Evolutionary conservation across 768 basidiomycete genomes (phyloP).

Genomic region (Mycena pura): DNA sequence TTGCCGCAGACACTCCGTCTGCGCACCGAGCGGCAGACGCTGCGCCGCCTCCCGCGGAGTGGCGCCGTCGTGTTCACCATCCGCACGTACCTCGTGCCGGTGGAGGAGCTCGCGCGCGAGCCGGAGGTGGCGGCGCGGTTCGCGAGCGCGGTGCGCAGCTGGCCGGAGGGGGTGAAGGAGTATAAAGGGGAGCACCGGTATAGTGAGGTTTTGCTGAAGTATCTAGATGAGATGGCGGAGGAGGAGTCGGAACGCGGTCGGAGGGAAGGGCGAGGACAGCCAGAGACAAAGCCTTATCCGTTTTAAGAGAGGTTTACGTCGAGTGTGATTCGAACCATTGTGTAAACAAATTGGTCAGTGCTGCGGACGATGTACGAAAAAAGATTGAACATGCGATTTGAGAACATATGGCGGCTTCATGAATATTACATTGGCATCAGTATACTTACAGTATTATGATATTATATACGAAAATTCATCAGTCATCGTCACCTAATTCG

Average conservation of each 20-base stretch:
- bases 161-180: slow-evolving; percentile 66
- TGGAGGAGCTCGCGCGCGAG: slow-evolving; percentile 60
- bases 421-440: no score
- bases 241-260: no score
- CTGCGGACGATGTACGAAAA: no score
- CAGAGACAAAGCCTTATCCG: slow-evolving; percentile 19
- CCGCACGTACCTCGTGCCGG: slow-evolving; percentile 65
- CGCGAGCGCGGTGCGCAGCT: slow-evolving; percentile 67
- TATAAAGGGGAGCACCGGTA: slow-evolving; percentile 48
- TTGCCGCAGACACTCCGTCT: slow-evolving; percentile 56
- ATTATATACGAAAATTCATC: no score
- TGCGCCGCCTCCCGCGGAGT: slow-evolving; percentile 65
- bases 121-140: slow-evolving; percentile 65
- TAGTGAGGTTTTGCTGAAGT: slow-evolving; percentile 43
- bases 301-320: no score
- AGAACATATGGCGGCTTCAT: no score
- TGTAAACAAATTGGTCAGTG: no score
- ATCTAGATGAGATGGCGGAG: slow-evolving; percentile 40
- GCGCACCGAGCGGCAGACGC: slow-evolving; percentile 70
- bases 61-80: slow-evolving; percentile 76
- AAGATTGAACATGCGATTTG: no score
- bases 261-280: background rate
- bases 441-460: no score
- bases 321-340: no score
- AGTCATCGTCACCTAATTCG: slow-evolving; percentile 26